Base-by-base conservation (phyloP, 1,139 yeast species). In the Yamadazyma dushanensis region DNA sequence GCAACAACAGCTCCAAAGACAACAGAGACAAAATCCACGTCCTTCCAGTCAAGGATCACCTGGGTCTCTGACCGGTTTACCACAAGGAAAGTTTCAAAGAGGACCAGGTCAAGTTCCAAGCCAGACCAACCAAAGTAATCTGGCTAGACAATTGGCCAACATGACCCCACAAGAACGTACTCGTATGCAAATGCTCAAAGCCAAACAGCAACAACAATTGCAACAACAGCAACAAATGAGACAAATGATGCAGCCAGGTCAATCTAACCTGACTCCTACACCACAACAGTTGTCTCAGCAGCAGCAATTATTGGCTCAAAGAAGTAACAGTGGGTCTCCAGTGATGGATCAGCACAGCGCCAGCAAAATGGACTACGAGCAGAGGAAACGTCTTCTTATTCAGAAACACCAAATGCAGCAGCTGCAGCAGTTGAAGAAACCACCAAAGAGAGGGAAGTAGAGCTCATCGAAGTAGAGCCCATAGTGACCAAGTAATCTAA, bases 11-110 rank as follows among this genome's bases (percentile, higher is more conserved):
- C 73, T 66, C 35, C 57, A 57, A 32, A 49, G 60, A 33, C 50
- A 50, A 15, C 68, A 50, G 48, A 66, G 66, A 40, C 63, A 57
- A 50, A 52, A 55, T n/a, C n/a, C n/a, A n/a, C 24, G 38, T 26
- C 10, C 41, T 39, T 45, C 41, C 28, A 20, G 40, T 34, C 17
- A 41, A 33, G 22, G 37, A 31, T 26, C 45, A 35, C 14, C 30
- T n/a, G n/a, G n/a, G n/a, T n/a, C n/a, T n/a, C n/a, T n/a, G n/a
- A n/a, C 29, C 3, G 44, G 34, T 54, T 50, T 31, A 53, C 52
- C 28, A 17, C 27, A 22, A 39, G 82, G 83, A 2, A 73, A 66
- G 41, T 53, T 72, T 16, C 80, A 75, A 43, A 73, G 66, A 23
- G 16, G 16, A 4, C n/a, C 23, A 36, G 77, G 73, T 39, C 75